Evolutionary conservation across 2,329 filamentous ascomycete species (phyloP), one percentile per base, ranked within the genome.

Genomic region (Aspergillus luchuensis): DNA sequence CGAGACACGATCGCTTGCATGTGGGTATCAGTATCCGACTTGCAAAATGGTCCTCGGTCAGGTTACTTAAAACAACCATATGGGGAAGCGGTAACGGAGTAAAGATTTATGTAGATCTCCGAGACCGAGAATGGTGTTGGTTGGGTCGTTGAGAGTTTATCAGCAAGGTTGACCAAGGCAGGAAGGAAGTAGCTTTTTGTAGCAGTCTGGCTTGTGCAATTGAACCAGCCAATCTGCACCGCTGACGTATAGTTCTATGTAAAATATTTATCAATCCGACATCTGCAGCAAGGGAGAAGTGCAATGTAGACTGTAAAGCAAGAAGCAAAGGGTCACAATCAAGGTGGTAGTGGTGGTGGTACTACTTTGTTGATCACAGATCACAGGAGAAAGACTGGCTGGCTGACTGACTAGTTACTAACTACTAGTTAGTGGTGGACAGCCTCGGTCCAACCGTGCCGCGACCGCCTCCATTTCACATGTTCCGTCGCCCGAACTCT

Each of bases 391-490:
- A 23, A 28, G 21, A 36, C 19, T 13, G 19, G 28, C 4, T 30
- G 10, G 28, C 28, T 30, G 28, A 11, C 28, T 30, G 28, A 30
- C 28, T 30, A 11, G 8, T 30, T 10, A 10, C 10, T 30, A 30
- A 10, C 28, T 30, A 30, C 8, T 30, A 11, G 11, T 25, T 25
- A 4, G 28, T 30, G 5, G 45, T 23, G 45, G 33, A 45, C 58
- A 64, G 59, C 66, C 66, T 67, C 66, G 66, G 66, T 54, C 61
- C 58, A 60, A 48, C 23, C 57, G 23, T 50, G 23, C 59, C 48
- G 51, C 61, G 59, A 66, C 60, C 63, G 60, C 59, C 57, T 60
- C 58, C 55, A 60, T 57, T 66, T 64, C 65, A 68, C 64, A 66
- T 67, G 64, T 58, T 54, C 66, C 63, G 52, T 63, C 61, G 56